Conservation (phyloP, 1,284 basidiomycete species). For the Ganoderma lingzhi region DNA sequence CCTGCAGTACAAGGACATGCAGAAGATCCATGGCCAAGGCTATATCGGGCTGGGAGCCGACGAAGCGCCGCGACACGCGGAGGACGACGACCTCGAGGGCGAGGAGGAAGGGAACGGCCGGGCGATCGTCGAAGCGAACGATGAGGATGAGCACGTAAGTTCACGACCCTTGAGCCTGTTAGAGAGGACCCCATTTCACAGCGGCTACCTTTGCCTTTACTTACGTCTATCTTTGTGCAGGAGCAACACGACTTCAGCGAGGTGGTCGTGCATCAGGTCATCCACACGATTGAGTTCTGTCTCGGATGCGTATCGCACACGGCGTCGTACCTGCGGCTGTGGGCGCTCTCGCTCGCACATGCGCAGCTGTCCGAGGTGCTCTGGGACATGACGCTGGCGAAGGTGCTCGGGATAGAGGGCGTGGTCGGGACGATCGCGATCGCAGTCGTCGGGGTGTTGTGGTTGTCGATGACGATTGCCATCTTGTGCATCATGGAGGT, state of each 20-base stretch:
- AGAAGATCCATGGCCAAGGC: slow-evolving; percentile 85
- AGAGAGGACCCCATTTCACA: slow-evolving; percentile 1
- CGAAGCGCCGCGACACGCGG: slow-evolving; percentile 51
- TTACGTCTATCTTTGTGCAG: slow-evolving; percentile 45
- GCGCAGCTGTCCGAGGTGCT: slow-evolving; percentile 97
- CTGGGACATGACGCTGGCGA: slow-evolving; percentile 85
- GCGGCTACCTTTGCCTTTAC: background rate
- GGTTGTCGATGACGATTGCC: slow-evolving; percentile 83
- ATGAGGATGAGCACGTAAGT: slow-evolving; percentile 75
- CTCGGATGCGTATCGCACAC: slow-evolving; percentile 99
- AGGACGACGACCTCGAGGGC: slow-evolving; percentile 73
- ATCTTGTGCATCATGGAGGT: slow-evolving; percentile 96
- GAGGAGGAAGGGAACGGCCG: slow-evolving; percentile 90
- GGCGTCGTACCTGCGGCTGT: slow-evolving; percentile 97
- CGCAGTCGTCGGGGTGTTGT: slow-evolving; percentile 75
- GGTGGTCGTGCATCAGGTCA: slow-evolving; percentile 95
- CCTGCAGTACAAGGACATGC: slow-evolving; percentile 90
- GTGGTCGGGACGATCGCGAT: slow-evolving; percentile 69
- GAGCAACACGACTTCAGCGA: slow-evolving; percentile 92
- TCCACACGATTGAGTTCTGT: slow-evolving; percentile 99
- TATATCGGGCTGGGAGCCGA: slow-evolving; percentile 78
- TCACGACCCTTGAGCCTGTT: slow-evolving; percentile 17
- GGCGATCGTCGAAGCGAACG: slow-evolving; percentile 72
- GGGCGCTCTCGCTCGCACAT: slow-evolving; percentile 98
- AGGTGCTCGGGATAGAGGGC: slow-evolving; percentile 63